Evolutionary conservation across 148 eudicot genomes (phyloP).

Genomic region (Selenicereus undatus): DNA sequence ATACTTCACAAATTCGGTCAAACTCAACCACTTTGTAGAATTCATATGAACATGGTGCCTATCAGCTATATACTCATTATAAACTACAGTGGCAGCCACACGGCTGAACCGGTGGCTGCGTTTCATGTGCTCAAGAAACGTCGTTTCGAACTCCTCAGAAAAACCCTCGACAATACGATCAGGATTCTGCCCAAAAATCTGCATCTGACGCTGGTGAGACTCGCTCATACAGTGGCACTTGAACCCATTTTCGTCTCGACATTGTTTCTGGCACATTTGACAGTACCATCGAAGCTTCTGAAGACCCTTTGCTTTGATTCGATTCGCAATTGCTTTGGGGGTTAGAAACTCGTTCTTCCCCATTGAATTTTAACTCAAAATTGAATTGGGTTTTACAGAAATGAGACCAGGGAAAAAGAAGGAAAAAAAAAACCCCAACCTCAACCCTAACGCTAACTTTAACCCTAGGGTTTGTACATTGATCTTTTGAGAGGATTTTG

Average conservation of each 20-base stretch:
- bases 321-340: slow-evolving; percentile 87
- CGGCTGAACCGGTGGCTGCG: slow-evolving; percentile 78
- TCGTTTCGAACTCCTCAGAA: slow-evolving; percentile 70
- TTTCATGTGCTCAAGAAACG: slow-evolving; percentile 86
- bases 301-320: slow-evolving; percentile 90
- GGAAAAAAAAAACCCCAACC: slow-evolving; percentile 10
- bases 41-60: slow-evolving; percentile 90
- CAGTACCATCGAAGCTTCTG: slow-evolving; percentile 94
- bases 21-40: slow-evolving; percentile 78
- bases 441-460: not conserved
- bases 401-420: not conserved
- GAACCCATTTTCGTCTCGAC: slow-evolving; percentile 90
- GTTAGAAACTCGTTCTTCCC: slow-evolving; percentile 91
- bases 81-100: slow-evolving; percentile 82
- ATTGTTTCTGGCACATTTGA: slow-evolving; percentile 96
- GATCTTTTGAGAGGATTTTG: not conserved
- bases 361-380: slow-evolving; percentile 30
- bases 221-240: slow-evolving; percentile 95
- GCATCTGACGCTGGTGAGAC: slow-evolving; percentile 85
- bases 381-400: not conserved
- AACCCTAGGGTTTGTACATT: not conserved
- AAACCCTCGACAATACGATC: slow-evolving; percentile 66
- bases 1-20: slow-evolving; percentile 82
- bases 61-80: slow-evolving; percentile 76
- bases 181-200: slow-evolving; percentile 84